These are phyloP conservation scores for Jatropha multifida DNA, from an alignment of 441 rosid species.

Conservation along the genomic window DNA sequence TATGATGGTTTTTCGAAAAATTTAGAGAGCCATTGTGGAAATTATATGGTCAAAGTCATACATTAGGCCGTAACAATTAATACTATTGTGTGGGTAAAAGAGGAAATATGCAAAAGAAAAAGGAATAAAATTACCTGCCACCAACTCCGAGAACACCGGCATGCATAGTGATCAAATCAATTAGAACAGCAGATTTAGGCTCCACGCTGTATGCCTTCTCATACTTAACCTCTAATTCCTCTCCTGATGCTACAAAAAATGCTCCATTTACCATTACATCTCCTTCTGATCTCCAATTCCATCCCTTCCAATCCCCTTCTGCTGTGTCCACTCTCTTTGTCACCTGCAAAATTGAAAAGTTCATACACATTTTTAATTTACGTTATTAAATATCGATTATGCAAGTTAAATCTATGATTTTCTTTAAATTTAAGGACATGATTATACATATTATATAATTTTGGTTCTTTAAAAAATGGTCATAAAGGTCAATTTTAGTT, in stretches of 20 bases:
- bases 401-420: too few relatives aligned
- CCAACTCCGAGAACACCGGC: slow-evolving; percentile 92
- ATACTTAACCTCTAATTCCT: slow-evolving; percentile 63
- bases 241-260: slow-evolving; percentile 78
- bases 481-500: not conserved
- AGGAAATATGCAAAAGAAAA: not conserved
- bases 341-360: slow-evolving; percentile 35
- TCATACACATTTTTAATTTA: not conserved
- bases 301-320: slow-evolving; percentile 63
- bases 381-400: not conserved
- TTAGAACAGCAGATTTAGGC: slow-evolving; percentile 75
- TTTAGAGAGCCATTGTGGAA: too few relatives aligned
- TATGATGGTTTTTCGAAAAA: too few relatives aligned
- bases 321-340: slow-evolving; percentile 73
- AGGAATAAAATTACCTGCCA: slow-evolving; percentile 58
- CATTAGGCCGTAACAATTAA: too few relatives aligned
- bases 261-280: slow-evolving; percentile 91
- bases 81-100: not conserved
- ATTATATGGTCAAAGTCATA: too few relatives aligned
- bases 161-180: slow-evolving; percentile 66
- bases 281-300: slow-evolving; percentile 98
- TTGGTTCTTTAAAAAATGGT: not conserved
- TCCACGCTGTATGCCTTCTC: slow-evolving; percentile 88
- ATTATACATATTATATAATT: too few relatives aligned
- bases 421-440: too few relatives aligned